A percentile compares a stretch with the other conserved stretches of the same genome.
Evolutionary conservation across 2,329 filamentous ascomycete species (phyloP).

Genomic region (Orbilia oligospora): DNA sequence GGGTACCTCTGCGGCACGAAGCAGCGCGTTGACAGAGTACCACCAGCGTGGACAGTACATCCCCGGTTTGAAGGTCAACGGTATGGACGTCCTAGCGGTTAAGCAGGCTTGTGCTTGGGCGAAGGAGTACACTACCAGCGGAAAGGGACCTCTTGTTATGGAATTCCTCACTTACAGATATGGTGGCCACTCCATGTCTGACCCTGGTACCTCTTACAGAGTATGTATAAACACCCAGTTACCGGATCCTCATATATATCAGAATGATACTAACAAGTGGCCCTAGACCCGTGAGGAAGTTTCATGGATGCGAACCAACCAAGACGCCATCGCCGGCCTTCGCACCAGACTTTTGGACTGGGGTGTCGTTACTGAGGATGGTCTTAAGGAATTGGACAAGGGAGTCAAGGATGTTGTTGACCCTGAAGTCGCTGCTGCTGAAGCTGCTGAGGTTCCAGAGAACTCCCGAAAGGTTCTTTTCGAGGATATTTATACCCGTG

Average conservation of each 20-base stretch:
- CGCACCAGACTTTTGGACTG: constrained; percentile 99
- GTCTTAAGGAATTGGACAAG: constrained; percentile 97
- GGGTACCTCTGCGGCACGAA: constrained; percentile 95
- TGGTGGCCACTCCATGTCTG: constrained; percentile 99
- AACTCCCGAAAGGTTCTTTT: constrained; percentile 85
- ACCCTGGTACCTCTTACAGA: constrained; percentile 98
- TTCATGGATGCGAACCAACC: constrained; percentile 98
- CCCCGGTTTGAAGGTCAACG: constrained; percentile 98
- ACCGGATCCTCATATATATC: neutral
- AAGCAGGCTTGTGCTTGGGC: constrained; percentile 96
- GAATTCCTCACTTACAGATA: constrained; percentile 99
- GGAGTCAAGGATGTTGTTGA: constrained; percentile 87
- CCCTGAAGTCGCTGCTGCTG: constrained; percentile 88
- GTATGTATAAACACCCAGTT: constrained; percentile 65
- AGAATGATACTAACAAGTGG: neutral
- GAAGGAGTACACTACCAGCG: constrained; percentile 85
- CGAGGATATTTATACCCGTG: constrained; percentile 94
- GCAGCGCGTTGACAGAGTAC: constrained; percentile 97
- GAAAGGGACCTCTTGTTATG: constrained; percentile 93
- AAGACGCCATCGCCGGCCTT: constrained; percentile 96
- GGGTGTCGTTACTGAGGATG: constrained; percentile 90
- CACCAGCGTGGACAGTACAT: constrained; percentile 99
- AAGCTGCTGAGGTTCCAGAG: constrained; percentile 87
- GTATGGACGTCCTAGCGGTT: constrained; percentile 98
- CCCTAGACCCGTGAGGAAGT: constrained; percentile 91